phyloP scores from a whole-genome alignment of 2,329 filamentous ascomycete genomes.

The Cryphonectria radicalis region DNA sequence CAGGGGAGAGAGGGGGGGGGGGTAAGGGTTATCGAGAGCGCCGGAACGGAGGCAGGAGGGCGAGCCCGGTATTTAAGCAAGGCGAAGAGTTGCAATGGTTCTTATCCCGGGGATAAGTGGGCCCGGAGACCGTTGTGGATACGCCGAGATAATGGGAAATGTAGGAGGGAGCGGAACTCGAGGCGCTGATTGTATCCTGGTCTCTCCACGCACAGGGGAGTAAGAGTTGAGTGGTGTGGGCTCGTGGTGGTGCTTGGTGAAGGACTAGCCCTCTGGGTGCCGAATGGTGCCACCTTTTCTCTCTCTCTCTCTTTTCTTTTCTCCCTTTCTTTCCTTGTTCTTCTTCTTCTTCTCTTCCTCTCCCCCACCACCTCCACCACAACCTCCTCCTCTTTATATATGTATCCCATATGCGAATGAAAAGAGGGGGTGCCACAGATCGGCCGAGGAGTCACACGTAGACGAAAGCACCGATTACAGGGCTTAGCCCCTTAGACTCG shows the following conservation, averaged over 20 bases:
- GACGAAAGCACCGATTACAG: not conserved
- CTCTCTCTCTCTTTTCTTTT: too few relatives aligned
- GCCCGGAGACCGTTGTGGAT: conserved; percentile 13
- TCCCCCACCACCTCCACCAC: too few relatives aligned
- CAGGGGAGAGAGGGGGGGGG: not conserved
- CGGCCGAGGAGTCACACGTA: not conserved
- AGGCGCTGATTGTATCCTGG: not conserved
- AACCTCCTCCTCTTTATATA: not conserved
- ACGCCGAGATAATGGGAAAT: conserved; percentile 6
- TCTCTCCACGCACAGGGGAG: not conserved
- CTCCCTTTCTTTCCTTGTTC: not conserved
- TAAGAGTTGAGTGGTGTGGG: not conserved
- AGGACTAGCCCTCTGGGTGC: not conserved
- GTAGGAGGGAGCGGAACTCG: conserved; percentile 2
- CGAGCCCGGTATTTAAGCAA: conserved; percentile 11
- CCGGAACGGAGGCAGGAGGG: conserved; percentile 5
- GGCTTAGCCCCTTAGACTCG: not conserved
- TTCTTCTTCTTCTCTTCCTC: not conserved
- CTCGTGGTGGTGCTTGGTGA: not conserved
- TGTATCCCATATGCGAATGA: not conserved
- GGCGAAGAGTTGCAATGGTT: not conserved
- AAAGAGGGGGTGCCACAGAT: not conserved
- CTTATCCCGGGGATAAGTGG: conserved; percentile 11
- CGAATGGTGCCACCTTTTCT: not conserved
- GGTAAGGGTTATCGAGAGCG: not conserved